Base-by-base conservation (phyloP, 2,329 filamentous ascomycete genomes). In the Colletotrichum sp. region DNA sequence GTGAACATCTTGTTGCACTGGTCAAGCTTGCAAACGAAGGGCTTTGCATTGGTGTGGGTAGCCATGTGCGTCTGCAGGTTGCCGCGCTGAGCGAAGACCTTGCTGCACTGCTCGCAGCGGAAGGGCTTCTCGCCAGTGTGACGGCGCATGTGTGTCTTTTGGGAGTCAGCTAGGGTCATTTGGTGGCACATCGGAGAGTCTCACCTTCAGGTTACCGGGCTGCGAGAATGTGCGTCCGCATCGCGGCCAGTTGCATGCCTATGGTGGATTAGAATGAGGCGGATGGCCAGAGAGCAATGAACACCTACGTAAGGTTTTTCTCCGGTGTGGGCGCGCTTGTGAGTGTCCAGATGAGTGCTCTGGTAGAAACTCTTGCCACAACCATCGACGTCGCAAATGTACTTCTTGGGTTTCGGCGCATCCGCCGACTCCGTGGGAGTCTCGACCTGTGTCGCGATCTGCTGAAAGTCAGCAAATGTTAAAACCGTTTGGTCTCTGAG, bases 341-440 rank as follows among this genome's bases (percentile, higher is more conserved):
- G 97, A 63, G 97, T 98, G 75, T 97, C 94, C 13, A 98, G 89
- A 79, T 98, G 96, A 2, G 96, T 98, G 84, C 96, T 98, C 81
- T 98, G 96, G 73, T 91, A 91, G 83, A 98, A 98, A 75, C 90
- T 91, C 86, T 97, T 97, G 78, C 88, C 87, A 83, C 96, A 98
- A 54, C 90, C 90, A 9, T 91, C 89, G 51, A 95, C 88, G 24
- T 88, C 89, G 84, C 97, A 99, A 21, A 90, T 85, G 81, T 96
- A 95, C 79, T 92, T 86, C 82, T 92, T 97, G 11, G 66, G 18
- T 65, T 76, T 76, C 4, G 72, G 70, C 3, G 64, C 63, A 51
- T 72, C 69, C 5, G n/a, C 27, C 3, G 64, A 29, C 12, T 74
- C 72, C 3, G 58, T 69, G 2, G 29, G 18, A 12, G 38, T 27